Evolutionary conservation across 495 filamentous ascomycete species (phyloP).

Genomic region (Aspergillus bridgeri): DNA sequence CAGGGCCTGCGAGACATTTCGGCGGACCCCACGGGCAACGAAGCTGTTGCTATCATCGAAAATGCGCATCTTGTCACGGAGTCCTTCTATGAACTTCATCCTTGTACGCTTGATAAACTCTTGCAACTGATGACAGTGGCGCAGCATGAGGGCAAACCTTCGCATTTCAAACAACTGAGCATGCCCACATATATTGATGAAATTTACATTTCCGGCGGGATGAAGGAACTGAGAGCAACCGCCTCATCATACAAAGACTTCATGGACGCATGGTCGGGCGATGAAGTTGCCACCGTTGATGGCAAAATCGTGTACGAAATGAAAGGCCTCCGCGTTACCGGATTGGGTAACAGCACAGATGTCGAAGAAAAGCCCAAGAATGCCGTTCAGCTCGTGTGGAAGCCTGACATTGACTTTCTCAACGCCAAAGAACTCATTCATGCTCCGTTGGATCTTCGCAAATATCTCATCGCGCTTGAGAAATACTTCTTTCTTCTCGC

Average conservation of each 20-base stretch:
- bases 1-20: not conserved
- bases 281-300: not conserved
- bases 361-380: not conserved
- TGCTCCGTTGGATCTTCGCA: not conserved
- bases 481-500: not conserved
- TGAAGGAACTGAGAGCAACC: not conserved
- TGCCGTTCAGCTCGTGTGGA: constrained; percentile 13
- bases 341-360: not conserved
- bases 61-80: not conserved
- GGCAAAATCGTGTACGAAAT: not conserved
- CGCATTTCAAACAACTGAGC: not conserved
- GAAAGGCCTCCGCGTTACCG: not conserved
- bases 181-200: not conserved
- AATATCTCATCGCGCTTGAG: not conserved
- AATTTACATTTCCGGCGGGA: not conserved
- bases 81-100: not conserved
- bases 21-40: not conserved
- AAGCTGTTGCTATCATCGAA: not conserved
- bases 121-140: not conserved
- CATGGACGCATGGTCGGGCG: not conserved
- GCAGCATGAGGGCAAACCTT: not conserved
- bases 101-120: not conserved
- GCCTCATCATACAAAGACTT: not conserved
- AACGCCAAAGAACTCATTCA: not conserved
- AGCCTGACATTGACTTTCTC: constrained; percentile 15